phyloP scores from a whole-genome alignment of 2,329 filamentous ascomycete genomes.

The Emergomyces pasteurianus region DNA sequence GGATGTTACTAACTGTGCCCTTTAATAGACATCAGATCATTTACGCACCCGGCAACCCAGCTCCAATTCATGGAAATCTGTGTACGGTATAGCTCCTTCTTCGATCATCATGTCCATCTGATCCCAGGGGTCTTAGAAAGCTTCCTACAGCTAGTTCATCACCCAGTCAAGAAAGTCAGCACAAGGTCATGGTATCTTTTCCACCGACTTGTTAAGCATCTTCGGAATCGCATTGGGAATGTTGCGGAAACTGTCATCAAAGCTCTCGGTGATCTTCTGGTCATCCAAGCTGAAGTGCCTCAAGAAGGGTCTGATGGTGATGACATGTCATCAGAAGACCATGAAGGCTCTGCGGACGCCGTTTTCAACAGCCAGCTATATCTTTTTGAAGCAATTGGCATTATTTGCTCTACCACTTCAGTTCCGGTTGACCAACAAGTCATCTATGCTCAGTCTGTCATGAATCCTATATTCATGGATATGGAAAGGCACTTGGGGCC shows the following conservation, averaged over 20 bases:
- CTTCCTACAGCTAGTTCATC: conserved; percentile 83
- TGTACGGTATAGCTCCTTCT: conserved; percentile 85
- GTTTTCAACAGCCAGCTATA: conserved; percentile 85
- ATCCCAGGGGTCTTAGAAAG: conserved; percentile 82
- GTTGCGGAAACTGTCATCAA: conserved; percentile 86
- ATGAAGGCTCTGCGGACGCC: conserved; percentile 78
- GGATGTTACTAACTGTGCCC: conserved; percentile 8
- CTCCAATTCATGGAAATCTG: conserved; percentile 98
- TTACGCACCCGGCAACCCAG: conserved; percentile 81
- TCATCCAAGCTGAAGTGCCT: conserved; percentile 81
- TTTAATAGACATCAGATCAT: conserved; percentile 60
- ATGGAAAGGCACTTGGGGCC: conserved; percentile 66
- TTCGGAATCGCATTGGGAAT: conserved; percentile 72
- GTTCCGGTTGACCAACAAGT: conserved; percentile 78
- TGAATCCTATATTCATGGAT: conserved; percentile 81
- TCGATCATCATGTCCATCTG: conserved; percentile 68
- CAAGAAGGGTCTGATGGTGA: conserved; percentile 65
- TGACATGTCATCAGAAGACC: conserved; percentile 91
- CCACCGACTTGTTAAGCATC: conserved; percentile 78
- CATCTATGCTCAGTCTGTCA: conserved; percentile 72
- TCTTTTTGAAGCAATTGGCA: conserved; percentile 88
- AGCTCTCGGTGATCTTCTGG: conserved; percentile 74
- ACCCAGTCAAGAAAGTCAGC: conserved; percentile 74
- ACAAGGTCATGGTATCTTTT: conserved; percentile 96
- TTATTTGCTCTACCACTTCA: conserved; percentile 68